Conservation (phyloP, 495 filamentous ascomycete genomes). For the Penicillium longicatenatum region DNA sequence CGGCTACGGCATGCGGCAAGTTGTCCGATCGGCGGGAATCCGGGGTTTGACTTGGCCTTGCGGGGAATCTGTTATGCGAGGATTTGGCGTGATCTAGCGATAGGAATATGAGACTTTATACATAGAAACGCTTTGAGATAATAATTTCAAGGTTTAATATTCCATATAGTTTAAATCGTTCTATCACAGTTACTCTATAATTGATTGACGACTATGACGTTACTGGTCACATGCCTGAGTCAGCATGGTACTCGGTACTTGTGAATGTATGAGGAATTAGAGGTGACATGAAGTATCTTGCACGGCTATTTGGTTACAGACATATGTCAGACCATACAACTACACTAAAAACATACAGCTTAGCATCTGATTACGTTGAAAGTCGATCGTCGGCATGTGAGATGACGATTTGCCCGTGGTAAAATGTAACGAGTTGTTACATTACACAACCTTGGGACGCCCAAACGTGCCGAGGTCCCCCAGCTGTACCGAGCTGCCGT, state of each 20-base stretch:
- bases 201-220: slow-evolving; percentile 23
- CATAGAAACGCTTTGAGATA: background rate
- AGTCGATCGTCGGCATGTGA: slow-evolving; percentile 41
- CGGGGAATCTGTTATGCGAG: background rate
- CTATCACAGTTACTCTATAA: background rate
- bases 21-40: slow-evolving; percentile 25
- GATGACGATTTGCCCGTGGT: slow-evolving; percentile 30
- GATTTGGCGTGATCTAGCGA: background rate
- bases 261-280: background rate
- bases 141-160: background rate
- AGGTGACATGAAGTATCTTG: background rate
- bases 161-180: background rate
- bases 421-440: slow-evolving; percentile 23
- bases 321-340: background rate
- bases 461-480: slow-evolving; percentile 48
- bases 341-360: background rate
- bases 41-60: slow-evolving; percentile 14
- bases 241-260: slow-evolving; percentile 28
- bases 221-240: slow-evolving; percentile 37
- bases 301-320: background rate
- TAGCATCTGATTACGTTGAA: background rate
- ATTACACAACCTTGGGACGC: slow-evolving; percentile 1
- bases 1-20: slow-evolving; percentile 21
- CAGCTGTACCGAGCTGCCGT: slow-evolving; percentile 38
- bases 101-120: background rate